A percentile compares a stretch with the other conserved stretches of the same genome.
phyloP scores from a whole-genome alignment of 1,139 yeast genomes.

The Candida mesenterica region DNA sequence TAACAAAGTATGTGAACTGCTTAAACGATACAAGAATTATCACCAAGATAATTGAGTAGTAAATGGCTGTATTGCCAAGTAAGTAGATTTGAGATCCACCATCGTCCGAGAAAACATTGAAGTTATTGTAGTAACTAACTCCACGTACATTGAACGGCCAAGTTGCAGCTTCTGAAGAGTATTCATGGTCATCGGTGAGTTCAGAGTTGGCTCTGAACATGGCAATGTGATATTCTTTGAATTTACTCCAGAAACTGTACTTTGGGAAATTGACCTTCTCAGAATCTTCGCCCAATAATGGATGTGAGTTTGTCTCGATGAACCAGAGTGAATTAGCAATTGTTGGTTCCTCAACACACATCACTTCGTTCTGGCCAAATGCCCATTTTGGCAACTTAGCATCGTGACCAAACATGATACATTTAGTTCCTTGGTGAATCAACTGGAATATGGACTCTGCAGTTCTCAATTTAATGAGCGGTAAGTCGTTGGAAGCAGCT shows the following conservation, averaged over 20 bases:
- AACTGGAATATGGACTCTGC: conserved; percentile 59
- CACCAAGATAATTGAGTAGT: conserved; percentile 26
- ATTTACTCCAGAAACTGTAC: conserved; percentile 25
- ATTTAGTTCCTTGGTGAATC: conserved; percentile 56
- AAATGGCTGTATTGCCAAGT: conserved; percentile 37
- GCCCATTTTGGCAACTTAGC: conserved; percentile 70
- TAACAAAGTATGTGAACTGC: conserved; percentile 21
- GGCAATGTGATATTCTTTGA: conserved; percentile 35
- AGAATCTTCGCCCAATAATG: conserved; percentile 30
- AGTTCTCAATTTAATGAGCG: conserved; percentile 46
- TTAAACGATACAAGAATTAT: conserved; percentile 20
- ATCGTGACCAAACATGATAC: conserved; percentile 63
- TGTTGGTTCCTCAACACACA: conserved; percentile 68
- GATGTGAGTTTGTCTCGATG: conserved; percentile 65
- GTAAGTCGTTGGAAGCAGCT: conserved; percentile 29
- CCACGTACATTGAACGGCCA: conserved; percentile 44
- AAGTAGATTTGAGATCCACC: conserved; percentile 29
- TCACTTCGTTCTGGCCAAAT: conserved; percentile 67
- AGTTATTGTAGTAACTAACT: conserved; percentile 25
- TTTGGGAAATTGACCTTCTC: conserved; percentile 27
- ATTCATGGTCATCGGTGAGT: conserved; percentile 27
- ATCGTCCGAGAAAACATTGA: conserved; percentile 1
- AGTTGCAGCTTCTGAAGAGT: conserved; percentile 31
- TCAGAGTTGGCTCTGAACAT: conserved; percentile 31
- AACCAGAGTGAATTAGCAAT: conserved; percentile 60